phyloP scores from a whole-genome alignment of 352 stramenopile species.

The Phytopythium helicoides region DNA sequence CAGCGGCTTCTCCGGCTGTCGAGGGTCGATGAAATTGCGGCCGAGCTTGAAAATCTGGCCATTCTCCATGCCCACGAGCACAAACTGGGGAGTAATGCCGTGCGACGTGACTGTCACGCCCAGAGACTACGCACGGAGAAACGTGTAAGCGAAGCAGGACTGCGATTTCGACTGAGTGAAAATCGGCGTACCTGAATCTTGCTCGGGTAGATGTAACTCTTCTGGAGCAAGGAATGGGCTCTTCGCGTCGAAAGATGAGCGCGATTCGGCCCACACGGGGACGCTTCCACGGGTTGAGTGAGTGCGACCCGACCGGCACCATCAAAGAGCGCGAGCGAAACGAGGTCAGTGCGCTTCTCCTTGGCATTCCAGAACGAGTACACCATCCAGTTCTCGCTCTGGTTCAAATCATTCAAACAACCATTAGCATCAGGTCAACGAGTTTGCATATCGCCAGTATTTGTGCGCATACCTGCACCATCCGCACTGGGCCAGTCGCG shows the following conservation, averaged over 20 bases:
- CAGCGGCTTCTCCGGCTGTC: conserved; percentile 90
- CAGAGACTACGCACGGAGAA: conserved; percentile 48
- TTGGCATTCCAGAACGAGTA: conserved; percentile 96
- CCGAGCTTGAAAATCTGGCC: conserved; percentile 93
- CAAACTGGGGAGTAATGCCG: conserved; percentile 94
- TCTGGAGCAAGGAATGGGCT: conserved; percentile 92
- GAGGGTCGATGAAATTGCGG: conserved; percentile 92
- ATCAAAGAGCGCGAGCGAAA: conserved; percentile 92
- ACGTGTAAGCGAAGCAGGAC: background rate
- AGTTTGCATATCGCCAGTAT: too few species aligned
- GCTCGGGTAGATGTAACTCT: conserved; percentile 93
- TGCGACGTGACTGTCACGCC: conserved; percentile 91
- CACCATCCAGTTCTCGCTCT: conserved; percentile 96
- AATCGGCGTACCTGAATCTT: conserved; percentile 62
- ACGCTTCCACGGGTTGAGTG: conserved; percentile 93
- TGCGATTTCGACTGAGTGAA: background rate
- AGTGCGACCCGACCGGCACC: conserved; percentile 95
- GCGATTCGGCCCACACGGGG: conserved; percentile 84
- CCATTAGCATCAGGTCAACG: too few species aligned
- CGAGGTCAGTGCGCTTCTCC: conserved; percentile 80
- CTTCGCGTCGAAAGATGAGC: conserved; percentile 92
- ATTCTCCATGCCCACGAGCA: conserved; percentile 91
- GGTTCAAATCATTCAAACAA: background rate
- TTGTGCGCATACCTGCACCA: conserved; percentile 50
- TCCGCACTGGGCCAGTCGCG: conserved; percentile 58